A percentile compares a stretch with the other conserved stretches of the same genome.
Conservation (phyloP, 2,329 filamentous ascomycete species). For the Fonsecaea multimorphosa region DNA sequence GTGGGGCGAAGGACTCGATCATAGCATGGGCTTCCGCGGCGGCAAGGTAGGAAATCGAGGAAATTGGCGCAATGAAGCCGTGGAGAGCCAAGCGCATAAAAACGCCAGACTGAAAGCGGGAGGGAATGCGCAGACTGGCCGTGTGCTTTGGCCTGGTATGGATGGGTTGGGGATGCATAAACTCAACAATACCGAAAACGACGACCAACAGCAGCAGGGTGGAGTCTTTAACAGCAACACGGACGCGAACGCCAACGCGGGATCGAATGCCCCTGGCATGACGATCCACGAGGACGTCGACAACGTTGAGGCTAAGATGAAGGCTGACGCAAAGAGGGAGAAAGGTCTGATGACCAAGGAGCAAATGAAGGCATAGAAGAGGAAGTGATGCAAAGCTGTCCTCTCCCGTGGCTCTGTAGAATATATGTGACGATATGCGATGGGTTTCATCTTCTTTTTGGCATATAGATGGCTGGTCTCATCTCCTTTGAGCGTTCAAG, state of each 20-base stretch:
- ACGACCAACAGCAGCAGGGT: constrained; percentile 3
- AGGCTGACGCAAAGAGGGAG: constrained; percentile 26
- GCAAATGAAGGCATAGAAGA: constrained; percentile 15
- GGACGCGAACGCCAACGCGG: neutral
- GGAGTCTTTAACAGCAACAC: neutral
- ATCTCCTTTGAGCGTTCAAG: constrained; percentile 29
- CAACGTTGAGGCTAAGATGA: constrained; percentile 30
- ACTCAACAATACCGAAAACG: constrained; percentile 19
- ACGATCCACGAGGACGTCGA: constrained; percentile 31
- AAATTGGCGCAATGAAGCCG: constrained; percentile 53
- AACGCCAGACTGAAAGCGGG: constrained; percentile 46
- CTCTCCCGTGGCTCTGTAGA: constrained; percentile 11
- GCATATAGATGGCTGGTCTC: constrained; percentile 1
- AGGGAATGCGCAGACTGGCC: constrained; percentile 27
- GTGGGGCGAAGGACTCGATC: constrained; percentile 66
- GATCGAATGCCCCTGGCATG: constrained; percentile 4
- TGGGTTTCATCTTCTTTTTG: neutral
- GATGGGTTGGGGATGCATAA: constrained; percentile 40
- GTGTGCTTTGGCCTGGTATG: constrained; percentile 41
- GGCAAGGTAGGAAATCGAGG: constrained; percentile 29
- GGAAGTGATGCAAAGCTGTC: constrained; percentile 5
- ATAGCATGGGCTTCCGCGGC: constrained; percentile 32
- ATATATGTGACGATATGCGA: neutral
- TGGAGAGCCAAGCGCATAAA: constrained; percentile 48
- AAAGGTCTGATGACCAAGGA: constrained; percentile 24